phyloP scores from a whole-genome alignment of 169 alveolate species.

The Cryptosporidium sp. region DNA sequence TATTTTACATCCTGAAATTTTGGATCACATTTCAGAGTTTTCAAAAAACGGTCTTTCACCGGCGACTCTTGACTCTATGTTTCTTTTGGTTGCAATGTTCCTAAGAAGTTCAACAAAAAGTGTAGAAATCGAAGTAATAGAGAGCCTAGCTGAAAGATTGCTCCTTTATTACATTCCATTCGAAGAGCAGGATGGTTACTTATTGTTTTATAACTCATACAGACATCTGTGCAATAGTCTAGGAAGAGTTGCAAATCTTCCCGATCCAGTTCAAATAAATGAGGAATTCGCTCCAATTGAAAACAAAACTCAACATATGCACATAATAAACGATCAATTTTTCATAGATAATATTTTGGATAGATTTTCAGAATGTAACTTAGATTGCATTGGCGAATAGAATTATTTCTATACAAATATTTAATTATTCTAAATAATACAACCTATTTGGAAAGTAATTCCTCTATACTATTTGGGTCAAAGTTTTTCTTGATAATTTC shows the following conservation, averaged over 20 bases:
- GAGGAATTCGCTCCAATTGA: conserved; percentile 11
- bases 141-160: background rate
- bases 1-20: background rate
- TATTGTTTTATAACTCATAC: conserved; percentile 16
- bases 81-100: conserved; percentile 3
- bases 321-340: conserved; percentile 1
- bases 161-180: conserved; percentile 13
- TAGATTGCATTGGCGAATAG: conserved; percentile 64
- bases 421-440: background rate
- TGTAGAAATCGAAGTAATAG: conserved; percentile 17
- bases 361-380: conserved; percentile 26
- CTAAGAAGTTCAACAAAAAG: background rate
- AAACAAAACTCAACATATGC: background rate
- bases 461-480: conserved; percentile 15
- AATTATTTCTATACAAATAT: background rate
- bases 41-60: conserved; percentile 30
- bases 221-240: background rate
- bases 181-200: conserved; percentile 21
- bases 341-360: conserved; percentile 1
- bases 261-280: conserved; percentile 23
- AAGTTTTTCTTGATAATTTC: conserved; percentile 19
- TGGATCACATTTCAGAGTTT: conserved; percentile 3
- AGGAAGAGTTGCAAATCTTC: background rate
- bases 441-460: conserved; percentile 6
- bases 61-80: background rate